Evolutionary conservation across 2,329 filamentous ascomycete genomes (phyloP), one percentile per base, ranked within the genome.

Genomic region (Mycosphaerella sp.): DNA sequence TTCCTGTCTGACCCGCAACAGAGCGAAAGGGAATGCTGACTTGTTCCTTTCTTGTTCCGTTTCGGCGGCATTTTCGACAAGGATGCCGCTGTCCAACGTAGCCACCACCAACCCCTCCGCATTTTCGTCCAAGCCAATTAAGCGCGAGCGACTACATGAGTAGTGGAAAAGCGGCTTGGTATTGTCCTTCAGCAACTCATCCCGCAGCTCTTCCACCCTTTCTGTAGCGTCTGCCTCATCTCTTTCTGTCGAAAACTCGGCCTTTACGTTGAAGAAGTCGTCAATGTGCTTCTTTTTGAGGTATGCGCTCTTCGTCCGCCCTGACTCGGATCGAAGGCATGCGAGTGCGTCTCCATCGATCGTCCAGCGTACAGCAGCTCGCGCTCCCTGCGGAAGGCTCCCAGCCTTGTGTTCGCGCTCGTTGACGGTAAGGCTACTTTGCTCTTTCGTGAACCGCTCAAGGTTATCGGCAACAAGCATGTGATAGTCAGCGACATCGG

Each of bases 1-100:
- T 64, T 80, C 77, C 49, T 73, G 72, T 29, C 78, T 72, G 31
- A 81, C 68, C 44, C 76, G 72, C 1, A 81, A 67, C 12, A 80
- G 70, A 29, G 76, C 76, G 63, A 79, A 74, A 4, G 78, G 78
- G 58, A 81, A 80, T 5, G 61, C 21, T 6, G 58, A 44, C 23
- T 63, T 62, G 14, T 53, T 42, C 9, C 45, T 51, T 41, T 41
- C 48, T 36, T 46, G 44, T n/a, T 26, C 34, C 14, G 52, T 32
- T 4, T 67, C 36, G 31, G 14, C 51, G 4, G 66, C 59, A 6
- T 63, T 59, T 45, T 71, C 71, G 62, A 78, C 73, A 17, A 63
- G 67, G 12, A 80, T 70, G 21, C 73, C 66, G 29, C 69, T 72
- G 56, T 81, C 78, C 36, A 81, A 65, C 3, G 71, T 73, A 3